Base-by-base conservation (phyloP, 2,329 filamentous ascomycete genomes). In the Fusarium camptoceras region DNA sequence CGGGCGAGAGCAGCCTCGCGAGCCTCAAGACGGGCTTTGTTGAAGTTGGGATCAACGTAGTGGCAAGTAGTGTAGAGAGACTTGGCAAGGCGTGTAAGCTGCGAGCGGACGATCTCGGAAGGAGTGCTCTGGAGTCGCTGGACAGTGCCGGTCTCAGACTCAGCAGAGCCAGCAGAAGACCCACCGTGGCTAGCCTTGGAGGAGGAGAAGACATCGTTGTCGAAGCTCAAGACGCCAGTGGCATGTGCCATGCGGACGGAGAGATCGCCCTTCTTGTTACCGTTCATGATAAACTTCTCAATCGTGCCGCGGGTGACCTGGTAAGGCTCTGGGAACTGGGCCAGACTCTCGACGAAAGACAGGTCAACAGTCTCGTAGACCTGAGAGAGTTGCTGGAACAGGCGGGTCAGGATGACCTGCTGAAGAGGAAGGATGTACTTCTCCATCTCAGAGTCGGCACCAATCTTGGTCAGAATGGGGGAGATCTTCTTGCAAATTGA, bases 211-310 rank as follows among this genome's bases (percentile, higher is more conserved):
- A 99, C 94, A 80, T 99, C 96, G 57, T 94, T 97, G 81, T 99
- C 96, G 76, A 99, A 99, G 80, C 94, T 98, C 65, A 99, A 89
- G 51, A 98, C 93, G 65, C 96, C 94, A 56, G 94, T 95, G 67
- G 94, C 94, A 79, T 99, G 96, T 79, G 98, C 93, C 82, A 98
- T 94, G 67, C 96, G 94, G 76, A 99, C 97, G 56, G 96, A 92
- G 47, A 99, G 88, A 76, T 99, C 96, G 60, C 96, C 96, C 89
- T 99, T 99, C 90, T 99, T 99, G 88, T 97, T 98, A 70, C 96
- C 96, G 82, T 99, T 99, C 96, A 99, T 99, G 87, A 99, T 98
- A 87, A 99, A 99, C 85, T 98, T 99, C 86, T 99, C 96, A 73
- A 99, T 97, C 67, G 93, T 97, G 72, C 91, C 90, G 56, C 92